Percentiles rank a stretch among this genome's conserved stretches.
Conservation (phyloP, 2,329 filamentous ascomycete species). For the Colletotrichum salicis region DNA sequence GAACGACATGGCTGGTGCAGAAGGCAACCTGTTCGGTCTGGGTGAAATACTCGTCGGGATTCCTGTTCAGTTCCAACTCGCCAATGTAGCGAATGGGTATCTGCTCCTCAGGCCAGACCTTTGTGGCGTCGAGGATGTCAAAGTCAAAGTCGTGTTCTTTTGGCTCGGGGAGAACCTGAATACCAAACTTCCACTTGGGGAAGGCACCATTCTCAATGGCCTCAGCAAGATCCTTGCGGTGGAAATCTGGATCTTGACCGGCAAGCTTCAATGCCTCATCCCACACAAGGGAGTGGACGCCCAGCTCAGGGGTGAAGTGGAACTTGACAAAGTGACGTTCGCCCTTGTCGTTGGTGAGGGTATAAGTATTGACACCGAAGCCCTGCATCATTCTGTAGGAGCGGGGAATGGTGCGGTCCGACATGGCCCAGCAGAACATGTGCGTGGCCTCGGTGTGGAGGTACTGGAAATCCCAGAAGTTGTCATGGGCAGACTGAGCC, state of each 20-base stretch:
- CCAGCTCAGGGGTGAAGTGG: conserved; percentile 78
- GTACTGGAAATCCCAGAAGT: conserved; percentile 80
- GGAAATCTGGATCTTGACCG: conserved; percentile 83
- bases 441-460: conserved; percentile 78
- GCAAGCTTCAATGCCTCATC: conserved; percentile 81
- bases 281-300: conserved; percentile 81
- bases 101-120: conserved; percentile 84
- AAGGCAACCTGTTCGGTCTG: conserved; percentile 87
- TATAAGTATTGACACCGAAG: conserved; percentile 85
- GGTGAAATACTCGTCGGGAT: conserved; percentile 83
- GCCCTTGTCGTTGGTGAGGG: conserved; percentile 73
- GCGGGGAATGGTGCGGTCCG: conserved; percentile 77
- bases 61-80: conserved; percentile 81
- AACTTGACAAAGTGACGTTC: conserved; percentile 82
- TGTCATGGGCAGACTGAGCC: conserved; percentile 77
- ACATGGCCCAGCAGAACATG: conserved; percentile 85
- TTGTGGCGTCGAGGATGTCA: conserved; percentile 86
- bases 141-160: conserved; percentile 84
- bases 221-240: conserved; percentile 79
- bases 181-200: conserved; percentile 83
- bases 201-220: conserved; percentile 78
- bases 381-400: conserved; percentile 88
- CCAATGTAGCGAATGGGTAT: conserved; percentile 82
- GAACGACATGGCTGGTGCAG: conserved; percentile 82
- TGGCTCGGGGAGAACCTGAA: conserved; percentile 80